A percentile compares a stretch with the other conserved stretches of the same genome.
These are phyloP conservation scores for Rhodotorula toruloides DNA, from an alignment of 768 basidiomycete species.

Conservation along the genomic window DNA sequence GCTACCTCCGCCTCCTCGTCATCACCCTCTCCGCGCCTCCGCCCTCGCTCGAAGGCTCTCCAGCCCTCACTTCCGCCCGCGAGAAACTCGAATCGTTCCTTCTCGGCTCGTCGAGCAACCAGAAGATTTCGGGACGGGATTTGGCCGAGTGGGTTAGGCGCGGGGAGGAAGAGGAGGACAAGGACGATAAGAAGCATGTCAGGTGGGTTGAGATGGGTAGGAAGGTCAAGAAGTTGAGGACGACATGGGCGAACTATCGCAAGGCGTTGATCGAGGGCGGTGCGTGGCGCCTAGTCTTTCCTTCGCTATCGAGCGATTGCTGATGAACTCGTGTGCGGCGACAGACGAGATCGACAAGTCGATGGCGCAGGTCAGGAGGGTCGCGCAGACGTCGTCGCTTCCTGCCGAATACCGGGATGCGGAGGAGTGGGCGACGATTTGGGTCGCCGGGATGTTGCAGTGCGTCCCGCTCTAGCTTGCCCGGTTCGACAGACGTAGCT, in stretches of 20 bases:
- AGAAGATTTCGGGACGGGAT: neutral
- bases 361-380: constrained; percentile 9
- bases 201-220: constrained; percentile 16
- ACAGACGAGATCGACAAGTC: constrained; percentile 35
- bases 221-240: constrained; percentile 11
- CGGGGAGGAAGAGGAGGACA: neutral
- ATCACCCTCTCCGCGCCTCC: constrained; percentile 31
- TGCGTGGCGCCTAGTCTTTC: neutral
- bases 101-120: neutral
- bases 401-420: constrained; percentile 27
- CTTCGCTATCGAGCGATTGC: neutral
- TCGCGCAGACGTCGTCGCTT: constrained; percentile 1
- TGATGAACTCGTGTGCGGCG: too few relatives aligned
- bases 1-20: constrained; percentile 27
- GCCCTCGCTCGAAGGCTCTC: neutral
- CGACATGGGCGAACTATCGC: constrained; percentile 23
- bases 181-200: neutral
- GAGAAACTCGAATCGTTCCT: constrained; percentile 28
- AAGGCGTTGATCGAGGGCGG: constrained; percentile 14
- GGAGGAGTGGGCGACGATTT: constrained; percentile 34
- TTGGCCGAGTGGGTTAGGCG: too few relatives aligned
- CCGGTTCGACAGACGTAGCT: fast-evolving
- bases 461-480: neutral
- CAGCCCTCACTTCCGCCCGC: constrained; percentile 5
- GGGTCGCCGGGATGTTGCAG: constrained; percentile 34